Conservation (phyloP, 2,329 filamentous ascomycete species). For the Diaporthe sp. region DNA sequence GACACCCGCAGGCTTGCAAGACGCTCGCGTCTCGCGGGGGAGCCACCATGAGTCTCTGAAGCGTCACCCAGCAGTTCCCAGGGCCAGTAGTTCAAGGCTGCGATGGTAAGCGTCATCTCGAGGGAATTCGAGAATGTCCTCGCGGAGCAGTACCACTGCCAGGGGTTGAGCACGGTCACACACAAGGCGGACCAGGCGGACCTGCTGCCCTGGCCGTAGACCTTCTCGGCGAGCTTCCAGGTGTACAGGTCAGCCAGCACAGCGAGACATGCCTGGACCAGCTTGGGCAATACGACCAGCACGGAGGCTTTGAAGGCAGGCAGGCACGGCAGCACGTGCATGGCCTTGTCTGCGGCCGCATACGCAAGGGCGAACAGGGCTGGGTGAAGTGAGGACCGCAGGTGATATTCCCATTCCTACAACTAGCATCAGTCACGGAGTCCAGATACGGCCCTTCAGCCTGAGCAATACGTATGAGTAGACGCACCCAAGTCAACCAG, state of each 20-base stretch:
- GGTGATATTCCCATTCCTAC: conserved; percentile 91
- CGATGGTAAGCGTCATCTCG: conserved; percentile 87
- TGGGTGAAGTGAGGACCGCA: conserved; percentile 94
- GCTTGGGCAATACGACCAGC: conserved; percentile 79
- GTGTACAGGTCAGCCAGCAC: conserved; percentile 87
- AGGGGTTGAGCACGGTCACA: conserved; percentile 82
- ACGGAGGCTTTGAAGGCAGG: conserved; percentile 72
- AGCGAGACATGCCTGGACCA: conserved; percentile 82
- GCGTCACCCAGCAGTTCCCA: conserved; percentile 76
- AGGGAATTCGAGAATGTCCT: conserved; percentile 95
- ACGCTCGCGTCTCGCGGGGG: conserved; percentile 33
- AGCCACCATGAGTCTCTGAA: conserved; percentile 45
- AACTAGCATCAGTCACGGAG: neutral
- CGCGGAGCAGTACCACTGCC: conserved; percentile 97
- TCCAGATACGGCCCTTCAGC: conserved; percentile 35
- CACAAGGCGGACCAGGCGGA: conserved; percentile 77
- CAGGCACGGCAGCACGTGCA: conserved; percentile 66
- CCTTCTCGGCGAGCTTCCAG: conserved; percentile 81
- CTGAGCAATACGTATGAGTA: neutral
- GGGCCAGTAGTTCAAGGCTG: conserved; percentile 87
- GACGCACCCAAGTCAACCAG: conserved; percentile 94
- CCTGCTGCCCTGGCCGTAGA: conserved; percentile 77
- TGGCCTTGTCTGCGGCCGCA: conserved; percentile 69
- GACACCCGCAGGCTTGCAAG: conserved; percentile 69
- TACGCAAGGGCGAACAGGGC: conserved; percentile 85